Base-by-base conservation (phyloP, 2,329 filamentous ascomycete genomes). In the Bisporella sp. region DNA sequence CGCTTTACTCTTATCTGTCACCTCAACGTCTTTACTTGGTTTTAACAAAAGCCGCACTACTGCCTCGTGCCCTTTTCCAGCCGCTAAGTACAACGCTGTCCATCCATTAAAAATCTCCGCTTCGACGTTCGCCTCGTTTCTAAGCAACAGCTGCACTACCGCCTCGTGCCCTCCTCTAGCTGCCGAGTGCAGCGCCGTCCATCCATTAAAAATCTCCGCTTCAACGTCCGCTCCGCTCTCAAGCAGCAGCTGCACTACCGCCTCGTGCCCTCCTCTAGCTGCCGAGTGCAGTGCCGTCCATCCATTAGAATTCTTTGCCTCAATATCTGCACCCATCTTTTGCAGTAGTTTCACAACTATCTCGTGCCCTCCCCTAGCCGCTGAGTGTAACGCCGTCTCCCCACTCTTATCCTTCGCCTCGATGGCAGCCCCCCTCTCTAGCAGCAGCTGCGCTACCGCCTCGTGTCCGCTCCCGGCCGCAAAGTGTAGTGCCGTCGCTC, bases 51-150 rank as follows among this genome's bases (percentile, higher is more conserved):
- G 45, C 21, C 51, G 46, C 13, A 63, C 51, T 13, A 63, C 47
- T 11, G 45, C 48, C 32, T 61, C 59, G 37, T 64, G 49, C 3
- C 61, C 59, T 42, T 45, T 50, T 33, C 60, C 49, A 29, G 61
- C 49, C 31, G 47, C 48, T 45, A 47, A 58, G 52, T 3, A 1
- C 6, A 52, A 32, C 32, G 50, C 12, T 30, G 46, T 52, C 41
- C 40, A 9, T 28, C 47, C 47, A 45, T 49, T 77, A 68, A 2
- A 6, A 42, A 39, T 32, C 40, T 45, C 45, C 12, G 40, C 39
- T 30, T 52, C 31, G 29, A 48, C 9, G 21, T 52, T 46, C n/a
- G 49, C 46, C 13, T 31, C 41, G 11, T 51, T 39, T 12, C 48
- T 28, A 32, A 52, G 28, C 45, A 52, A 41, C 9, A 49, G 40